Evolutionary conservation across 2,329 filamentous ascomycete genomes (phyloP).

Genomic region (Phialophora expanda): DNA sequence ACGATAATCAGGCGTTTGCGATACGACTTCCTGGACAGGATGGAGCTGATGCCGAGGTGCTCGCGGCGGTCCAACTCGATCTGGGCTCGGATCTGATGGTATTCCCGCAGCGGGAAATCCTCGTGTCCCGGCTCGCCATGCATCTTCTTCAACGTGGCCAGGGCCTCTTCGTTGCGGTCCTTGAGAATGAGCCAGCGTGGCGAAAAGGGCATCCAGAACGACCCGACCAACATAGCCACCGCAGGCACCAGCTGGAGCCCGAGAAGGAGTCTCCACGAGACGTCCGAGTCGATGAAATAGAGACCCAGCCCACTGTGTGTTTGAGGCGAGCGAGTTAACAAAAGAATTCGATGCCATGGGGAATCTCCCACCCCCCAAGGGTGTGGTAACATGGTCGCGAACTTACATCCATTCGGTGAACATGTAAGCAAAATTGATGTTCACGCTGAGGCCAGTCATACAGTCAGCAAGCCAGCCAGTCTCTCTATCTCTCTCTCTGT

Average conservation of each 20-base stretch:
- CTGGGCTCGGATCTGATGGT: conserved; percentile 25
- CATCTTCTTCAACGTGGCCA: conserved; percentile 18
- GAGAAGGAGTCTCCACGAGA: conserved; percentile 19
- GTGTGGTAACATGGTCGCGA: not conserved
- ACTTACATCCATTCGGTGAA: conserved; percentile 24
- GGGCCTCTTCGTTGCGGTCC: conserved; percentile 17
- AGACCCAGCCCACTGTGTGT: conserved; percentile 10
- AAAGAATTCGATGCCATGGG: not conserved
- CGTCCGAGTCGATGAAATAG: conserved; percentile 17
- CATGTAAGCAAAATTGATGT: conserved; percentile 15
- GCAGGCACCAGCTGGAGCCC: conserved; percentile 10
- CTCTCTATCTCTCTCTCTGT: no score
- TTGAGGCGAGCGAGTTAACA: not conserved
- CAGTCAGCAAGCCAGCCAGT: no score
- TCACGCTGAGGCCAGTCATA: conserved; percentile 6
- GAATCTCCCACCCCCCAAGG: not conserved
- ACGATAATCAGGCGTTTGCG: conserved; percentile 19
- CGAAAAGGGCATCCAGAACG: conserved; percentile 17
- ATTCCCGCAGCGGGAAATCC: conserved; percentile 20
- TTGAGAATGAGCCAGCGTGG: conserved; percentile 16
- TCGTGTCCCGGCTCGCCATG: conserved; percentile 15
- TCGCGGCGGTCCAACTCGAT: conserved; percentile 24
- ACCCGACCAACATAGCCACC: conserved; percentile 6
- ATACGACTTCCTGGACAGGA: conserved; percentile 18
- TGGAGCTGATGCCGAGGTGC: conserved; percentile 19